Evolutionary conservation across 805 yeast species (phyloP).

Genomic region (Candida schatavii): DNA sequence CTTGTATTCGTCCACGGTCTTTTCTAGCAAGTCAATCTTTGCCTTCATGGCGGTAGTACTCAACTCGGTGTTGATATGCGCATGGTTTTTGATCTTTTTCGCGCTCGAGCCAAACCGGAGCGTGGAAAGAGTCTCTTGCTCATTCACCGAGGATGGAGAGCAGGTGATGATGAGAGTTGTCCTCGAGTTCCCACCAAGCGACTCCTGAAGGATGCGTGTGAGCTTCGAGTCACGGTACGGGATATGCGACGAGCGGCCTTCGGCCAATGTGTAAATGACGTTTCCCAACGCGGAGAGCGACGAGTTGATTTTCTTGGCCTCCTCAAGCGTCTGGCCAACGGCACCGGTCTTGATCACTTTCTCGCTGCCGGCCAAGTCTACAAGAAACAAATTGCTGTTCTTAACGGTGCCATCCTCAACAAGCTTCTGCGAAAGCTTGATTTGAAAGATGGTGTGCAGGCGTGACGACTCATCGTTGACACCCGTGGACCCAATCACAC

Average conservation of each 20-base stretch:
- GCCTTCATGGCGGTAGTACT: constrained; percentile 48
- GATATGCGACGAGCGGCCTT: constrained; percentile 58
- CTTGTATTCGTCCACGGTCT: constrained; percentile 25
- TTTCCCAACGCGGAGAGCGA: constrained; percentile 77
- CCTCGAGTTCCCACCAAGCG: constrained; percentile 79
- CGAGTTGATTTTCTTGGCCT: constrained; percentile 78
- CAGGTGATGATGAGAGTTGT: constrained; percentile 74
- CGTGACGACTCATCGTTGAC: constrained; percentile 76
- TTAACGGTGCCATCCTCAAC: constrained; percentile 53
- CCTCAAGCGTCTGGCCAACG: constrained; percentile 67
- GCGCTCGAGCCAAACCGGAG: constrained; percentile 75
- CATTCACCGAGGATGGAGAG: constrained; percentile 58
- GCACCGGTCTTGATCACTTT: constrained; percentile 77
- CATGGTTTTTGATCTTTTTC: constrained; percentile 61
- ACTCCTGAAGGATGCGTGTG: constrained; percentile 74
- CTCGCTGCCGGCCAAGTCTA: constrained; percentile 88
- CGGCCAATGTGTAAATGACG: constrained; percentile 77
- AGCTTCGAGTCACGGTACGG: constrained; percentile 79
- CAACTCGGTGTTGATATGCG: constrained; percentile 61
- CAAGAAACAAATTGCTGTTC: constrained; percentile 64
- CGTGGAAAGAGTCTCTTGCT: constrained; percentile 65
- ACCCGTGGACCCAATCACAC: constrained; percentile 60
- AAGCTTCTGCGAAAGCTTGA: constrained; percentile 63
- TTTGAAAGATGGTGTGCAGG: constrained; percentile 76
- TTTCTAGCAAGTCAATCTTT: constrained; percentile 33